These are phyloP conservation scores for Colletotrichum tamarilloi DNA, from an alignment of 2,329 filamentous ascomycete genomes.

Conservation along the genomic window DNA sequence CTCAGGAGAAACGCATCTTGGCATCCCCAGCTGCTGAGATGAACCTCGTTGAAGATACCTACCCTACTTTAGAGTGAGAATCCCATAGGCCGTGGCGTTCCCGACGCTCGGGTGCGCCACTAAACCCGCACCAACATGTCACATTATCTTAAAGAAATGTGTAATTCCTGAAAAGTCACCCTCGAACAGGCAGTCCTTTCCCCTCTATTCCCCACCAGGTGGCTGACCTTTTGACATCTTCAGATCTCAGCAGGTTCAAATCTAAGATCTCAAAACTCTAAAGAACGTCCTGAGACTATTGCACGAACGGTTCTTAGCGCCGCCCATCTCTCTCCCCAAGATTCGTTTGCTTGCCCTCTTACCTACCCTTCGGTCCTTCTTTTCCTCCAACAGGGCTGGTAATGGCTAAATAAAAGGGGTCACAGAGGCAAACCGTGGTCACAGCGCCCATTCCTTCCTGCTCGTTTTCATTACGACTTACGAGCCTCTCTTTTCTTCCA, in stretches of 20 bases:
- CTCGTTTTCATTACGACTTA: neutral
- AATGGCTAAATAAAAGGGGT: slow-evolving; percentile 1
- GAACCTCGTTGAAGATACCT: no score
- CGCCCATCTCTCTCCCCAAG: neutral
- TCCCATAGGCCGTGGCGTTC: neutral
- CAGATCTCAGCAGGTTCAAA: slow-evolving; percentile 6
- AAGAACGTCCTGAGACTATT: slow-evolving; percentile 12
- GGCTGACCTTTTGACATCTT: slow-evolving; percentile 20
- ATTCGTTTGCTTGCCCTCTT: neutral
- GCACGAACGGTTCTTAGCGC: neutral
- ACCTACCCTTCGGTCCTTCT: slow-evolving; percentile 8
- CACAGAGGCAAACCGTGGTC: neutral
- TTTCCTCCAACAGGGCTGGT: neutral
- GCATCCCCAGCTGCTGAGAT: neutral
- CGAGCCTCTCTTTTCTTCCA: neutral
- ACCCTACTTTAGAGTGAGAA: no score
- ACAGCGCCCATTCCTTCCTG: neutral
- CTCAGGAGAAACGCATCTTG: neutral
- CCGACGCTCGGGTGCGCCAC: slow-evolving; percentile 22
- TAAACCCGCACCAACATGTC: slow-evolving; percentile 1
- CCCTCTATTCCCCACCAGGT: neutral
- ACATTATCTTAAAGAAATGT: neutral
- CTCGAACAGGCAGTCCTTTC: neutral
- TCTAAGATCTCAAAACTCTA: slow-evolving; percentile 15
- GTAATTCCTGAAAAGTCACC: neutral